phyloP scores from a whole-genome alignment of 2,329 filamentous ascomycete species.

The Nigrospora oryzae region DNA sequence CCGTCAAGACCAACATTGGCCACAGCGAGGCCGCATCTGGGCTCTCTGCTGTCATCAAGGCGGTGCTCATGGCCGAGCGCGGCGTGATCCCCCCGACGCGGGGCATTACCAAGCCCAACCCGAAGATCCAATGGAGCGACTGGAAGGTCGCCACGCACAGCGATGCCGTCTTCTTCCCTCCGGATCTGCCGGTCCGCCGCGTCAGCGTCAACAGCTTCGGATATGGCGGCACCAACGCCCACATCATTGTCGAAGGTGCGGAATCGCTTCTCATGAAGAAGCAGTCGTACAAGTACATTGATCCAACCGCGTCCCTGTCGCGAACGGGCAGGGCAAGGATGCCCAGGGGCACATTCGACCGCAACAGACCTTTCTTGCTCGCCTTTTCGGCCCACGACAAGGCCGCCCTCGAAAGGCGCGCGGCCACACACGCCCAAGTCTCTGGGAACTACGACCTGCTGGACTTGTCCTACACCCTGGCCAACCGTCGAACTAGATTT shows the following conservation, averaged over 20 bases:
- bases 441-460: conserved; percentile 7
- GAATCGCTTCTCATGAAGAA: background rate
- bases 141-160: background rate
- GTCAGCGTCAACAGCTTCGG: background rate
- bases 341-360: conserved; percentile 1
- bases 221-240: background rate
- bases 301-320: background rate
- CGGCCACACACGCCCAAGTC: conserved; percentile 1
- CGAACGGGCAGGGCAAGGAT: background rate
- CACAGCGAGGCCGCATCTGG: conserved; percentile 42
- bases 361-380: conserved; percentile 7
- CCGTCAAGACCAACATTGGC: conserved; percentile 35
- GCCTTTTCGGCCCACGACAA: conserved; percentile 13
- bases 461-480: conserved; percentile 13
- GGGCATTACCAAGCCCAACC: conserved; percentile 6
- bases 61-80: conserved; percentile 25
- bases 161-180: conserved; percentile 2
- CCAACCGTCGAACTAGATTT: conserved; percentile 5
- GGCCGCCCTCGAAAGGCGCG: conserved; percentile 6
- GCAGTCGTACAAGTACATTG: too few species aligned
- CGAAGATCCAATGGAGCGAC: conserved; percentile 6
- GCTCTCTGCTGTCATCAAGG: conserved; percentile 37
- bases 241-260: background rate
- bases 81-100: conserved; percentile 26
- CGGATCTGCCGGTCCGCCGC: background rate